Base-by-base conservation (phyloP, 2,329 filamentous ascomycete genomes). In the Celoporthe dispersa region DNA sequence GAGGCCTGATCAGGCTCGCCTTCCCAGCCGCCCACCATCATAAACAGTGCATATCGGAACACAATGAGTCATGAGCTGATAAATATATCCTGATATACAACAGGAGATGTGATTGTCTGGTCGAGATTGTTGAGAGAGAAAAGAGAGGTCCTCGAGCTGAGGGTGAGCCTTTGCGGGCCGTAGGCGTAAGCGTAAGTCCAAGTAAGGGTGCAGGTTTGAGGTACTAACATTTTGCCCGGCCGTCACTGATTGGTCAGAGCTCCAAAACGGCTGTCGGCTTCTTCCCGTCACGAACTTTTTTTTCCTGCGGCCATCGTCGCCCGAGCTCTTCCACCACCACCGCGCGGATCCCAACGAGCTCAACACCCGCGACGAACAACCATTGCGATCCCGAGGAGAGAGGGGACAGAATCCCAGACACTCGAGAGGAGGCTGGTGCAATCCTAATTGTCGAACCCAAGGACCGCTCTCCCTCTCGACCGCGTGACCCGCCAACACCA, bases 231-330 rank as follows among this genome's bases (percentile, higher is more conserved):
- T 55, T 55, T 70, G 65, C 61, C 64, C 53, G 22, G 35, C 41
- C 3, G 19, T 60, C 16, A 3, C 8, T 61, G 19, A 71, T 67
- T 71, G 70, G 70, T 37, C 64, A 31, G 28, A 71, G 70, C 70
- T 71, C 28, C 19, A 39, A 48, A 55, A 33, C 12, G 25, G 16
- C 35, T 37, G n/a, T 63, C 35, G 60, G 65, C 55, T 53, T 28
- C 55, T 39, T 39, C 55, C 62, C 48, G 65, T 64, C 62, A 51
- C 44, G 68, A 70, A 70, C 65, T 64, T 72, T 72, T 71, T 72
- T 68, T 68, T 51, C 55, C 14, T 37, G n/a, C 62, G 35, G 37
- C 14, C 25, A n/a, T n/a, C 44, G 14, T 39, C 41, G 57, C 66
- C 37, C 28, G 19, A 51, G 39, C 44, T 28, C 41, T 55, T 31